These are phyloP conservation scores for Funneliformis mosseae DNA, from an alignment of 192 early-diverging fungal genomes.

Conservation along the genomic window DNA sequence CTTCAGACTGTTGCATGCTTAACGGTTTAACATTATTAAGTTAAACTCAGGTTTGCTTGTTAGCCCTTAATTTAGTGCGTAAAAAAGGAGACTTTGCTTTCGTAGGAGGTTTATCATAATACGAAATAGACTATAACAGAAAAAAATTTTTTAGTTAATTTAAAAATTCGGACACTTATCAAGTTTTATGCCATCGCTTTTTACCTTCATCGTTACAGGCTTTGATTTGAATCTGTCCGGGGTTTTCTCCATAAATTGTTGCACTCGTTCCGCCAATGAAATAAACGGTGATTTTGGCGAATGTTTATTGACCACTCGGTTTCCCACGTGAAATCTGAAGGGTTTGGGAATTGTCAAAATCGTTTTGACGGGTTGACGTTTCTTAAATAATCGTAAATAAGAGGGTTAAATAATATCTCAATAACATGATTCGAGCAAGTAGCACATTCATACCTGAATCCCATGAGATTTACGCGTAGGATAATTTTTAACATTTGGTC, in stretches of 20 bases:
- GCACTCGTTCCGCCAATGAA: background rate
- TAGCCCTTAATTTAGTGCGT: background rate
- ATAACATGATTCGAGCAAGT: background rate
- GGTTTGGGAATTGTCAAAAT: slow-evolving; percentile 16
- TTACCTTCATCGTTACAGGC: background rate
- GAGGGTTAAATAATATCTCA: background rate
- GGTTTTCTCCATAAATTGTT: slow-evolving; percentile 9
- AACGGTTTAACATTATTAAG: too few species aligned
- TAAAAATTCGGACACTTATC: background rate
- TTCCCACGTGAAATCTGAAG: slow-evolving; percentile 7
- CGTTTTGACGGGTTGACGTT: background rate
- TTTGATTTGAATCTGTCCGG: slow-evolving; percentile 30
- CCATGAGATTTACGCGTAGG: background rate
- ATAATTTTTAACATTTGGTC: background rate
- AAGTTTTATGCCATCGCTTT: background rate
- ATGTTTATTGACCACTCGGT: background rate
- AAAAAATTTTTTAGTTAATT: background rate
- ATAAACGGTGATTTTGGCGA: slow-evolving; percentile 2
- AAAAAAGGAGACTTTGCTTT: slow-evolving; percentile 5
- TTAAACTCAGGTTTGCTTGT: background rate
- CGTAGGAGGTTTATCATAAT: background rate
- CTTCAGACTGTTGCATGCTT: too few species aligned
- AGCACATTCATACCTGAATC: background rate
- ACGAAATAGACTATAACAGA: background rate
- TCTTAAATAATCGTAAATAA: background rate